These are phyloP conservation scores for Fusarium sp. DNA, from an alignment of 2,329 filamentous ascomycete species.

Conservation along the genomic window DNA sequence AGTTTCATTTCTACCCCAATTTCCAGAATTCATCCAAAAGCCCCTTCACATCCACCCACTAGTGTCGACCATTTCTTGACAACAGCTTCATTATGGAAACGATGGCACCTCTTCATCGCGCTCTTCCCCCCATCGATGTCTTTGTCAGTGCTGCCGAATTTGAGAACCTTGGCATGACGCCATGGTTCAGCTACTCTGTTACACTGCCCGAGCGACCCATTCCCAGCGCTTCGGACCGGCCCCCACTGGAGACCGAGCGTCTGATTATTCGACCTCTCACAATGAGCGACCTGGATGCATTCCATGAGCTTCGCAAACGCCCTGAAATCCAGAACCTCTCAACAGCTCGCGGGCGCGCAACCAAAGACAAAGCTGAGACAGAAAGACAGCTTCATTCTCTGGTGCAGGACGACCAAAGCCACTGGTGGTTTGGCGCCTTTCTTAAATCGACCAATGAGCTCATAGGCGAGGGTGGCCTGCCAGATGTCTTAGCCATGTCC, in stretches of 20 bases:
- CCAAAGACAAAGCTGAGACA: conserved; percentile 24
- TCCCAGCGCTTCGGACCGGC: conserved; percentile 18
- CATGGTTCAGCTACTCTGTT: conserved; percentile 35
- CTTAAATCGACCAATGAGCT: conserved; percentile 25
- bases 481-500: conserved; percentile 20
- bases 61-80: not conserved
- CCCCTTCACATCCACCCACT: too few relatives aligned
- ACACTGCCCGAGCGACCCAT: conserved; percentile 25
- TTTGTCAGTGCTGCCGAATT: conserved; percentile 3
- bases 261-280: conserved; percentile 24
- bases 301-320: conserved; percentile 18
- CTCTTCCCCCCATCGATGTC: conserved; percentile 11
- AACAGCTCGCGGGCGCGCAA: conserved; percentile 17
- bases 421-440: conserved; percentile 33
- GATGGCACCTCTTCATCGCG: conserved; percentile 20
- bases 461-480: conserved; percentile 28
- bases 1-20: not conserved
- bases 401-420: conserved; percentile 11
- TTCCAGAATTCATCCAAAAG: not conserved
- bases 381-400: conserved; percentile 12
- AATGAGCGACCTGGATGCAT: conserved; percentile 23
- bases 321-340: conserved; percentile 11
- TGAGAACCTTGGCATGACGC: conserved; percentile 27
- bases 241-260: conserved; percentile 22
- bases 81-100: conserved; percentile 21